Evolutionary conservation across 441 rosid genomes (phyloP), one percentile per base, ranked within the genome.

Genomic region (Kokia cookei): DNA sequence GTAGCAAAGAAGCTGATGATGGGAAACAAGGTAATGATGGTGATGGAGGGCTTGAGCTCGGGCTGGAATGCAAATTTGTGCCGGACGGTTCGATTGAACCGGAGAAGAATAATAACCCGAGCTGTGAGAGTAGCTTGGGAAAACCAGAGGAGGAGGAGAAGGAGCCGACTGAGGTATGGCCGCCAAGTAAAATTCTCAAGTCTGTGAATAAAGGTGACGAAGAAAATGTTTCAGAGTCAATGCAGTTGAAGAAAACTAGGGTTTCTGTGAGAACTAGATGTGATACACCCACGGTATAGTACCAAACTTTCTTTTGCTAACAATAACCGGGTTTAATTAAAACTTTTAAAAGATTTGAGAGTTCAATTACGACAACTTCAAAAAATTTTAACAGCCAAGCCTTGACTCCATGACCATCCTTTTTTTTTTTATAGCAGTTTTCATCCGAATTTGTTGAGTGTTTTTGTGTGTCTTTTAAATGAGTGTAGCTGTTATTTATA

Each of bases 251-350:
- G 67, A 88, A 86, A 83, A 89, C 91, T 74, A 86, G 95, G 86
- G 95, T 90, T 87, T 91, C 88, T 73, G 96, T 91, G 26, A 85
- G 95, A 86, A 91, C 91, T 54, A 84, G 96, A 92, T 93, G 98
- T 48, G 94, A 92, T 71, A 81, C 96, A 13, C 94, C 96, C 69
- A 93, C 97, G 86, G 98, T 91, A 24, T 3, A 22, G 0, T 1
- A 11, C 13, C 0, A 4, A 54, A 29, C 64, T 59, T 27, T 48
- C n/a, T 3, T 13, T 48, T 48, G 53, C 53, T 13, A 48, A 48
- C 53, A 48, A 32, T 5, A 32, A 32, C 4, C 37, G 37, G 37
- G 37, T 32, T 32, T 19, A 22, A 4, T n/a, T 51, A 14, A 15
- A 14, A 17, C 6, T 17, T 19, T 19, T 2, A 8, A 19, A 17